Conservation (phyloP, 345 rosid genomes). For the Litchi chinensis region DNA sequence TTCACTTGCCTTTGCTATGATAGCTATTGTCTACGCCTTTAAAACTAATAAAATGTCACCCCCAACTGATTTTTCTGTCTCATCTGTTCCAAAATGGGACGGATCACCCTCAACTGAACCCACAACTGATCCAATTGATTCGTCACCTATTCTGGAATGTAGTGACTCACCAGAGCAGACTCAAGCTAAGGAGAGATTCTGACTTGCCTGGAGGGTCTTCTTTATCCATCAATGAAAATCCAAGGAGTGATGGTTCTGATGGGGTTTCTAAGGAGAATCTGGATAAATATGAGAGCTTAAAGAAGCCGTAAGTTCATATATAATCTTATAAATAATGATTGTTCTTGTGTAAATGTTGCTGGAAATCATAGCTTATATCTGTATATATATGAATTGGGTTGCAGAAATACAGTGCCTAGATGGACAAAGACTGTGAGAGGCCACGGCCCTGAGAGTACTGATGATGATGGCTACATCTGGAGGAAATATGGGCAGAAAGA, state of each 20-base stretch:
- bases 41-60: too few relatives aligned
- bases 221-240: slow-evolving; percentile 61
- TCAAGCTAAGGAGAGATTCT: slow-evolving; percentile 26
- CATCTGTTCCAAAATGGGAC: too few relatives aligned
- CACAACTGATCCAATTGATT: too few relatives aligned
- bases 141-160: too few relatives aligned
- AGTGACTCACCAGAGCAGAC: not conserved
- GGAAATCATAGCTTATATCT: too few relatives aligned
- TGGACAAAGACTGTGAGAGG: slow-evolving; percentile 37
- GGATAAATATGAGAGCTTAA: too few relatives aligned
- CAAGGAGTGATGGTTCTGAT: slow-evolving; percentile 54
- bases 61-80: too few relatives aligned
- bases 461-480: slow-evolving; percentile 73
- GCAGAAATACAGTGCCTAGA: slow-evolving; percentile 53
- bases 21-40: too few relatives aligned
- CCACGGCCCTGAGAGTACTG: too few relatives aligned
- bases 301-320: slow-evolving; percentile 54
- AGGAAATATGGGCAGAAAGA: slow-evolving; percentile 90
- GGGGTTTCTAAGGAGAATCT: too few relatives aligned
- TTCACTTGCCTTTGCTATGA: too few relatives aligned
- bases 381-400: not conserved
- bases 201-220: slow-evolving; percentile 51
- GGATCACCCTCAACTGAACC: too few relatives aligned
- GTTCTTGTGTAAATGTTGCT: slow-evolving; percentile 6
- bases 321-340: not conserved